These are phyloP conservation scores for Torrubiellomyces zombiae DNA, from an alignment of 2,329 filamentous ascomycete genomes.

Conservation along the genomic window DNA sequence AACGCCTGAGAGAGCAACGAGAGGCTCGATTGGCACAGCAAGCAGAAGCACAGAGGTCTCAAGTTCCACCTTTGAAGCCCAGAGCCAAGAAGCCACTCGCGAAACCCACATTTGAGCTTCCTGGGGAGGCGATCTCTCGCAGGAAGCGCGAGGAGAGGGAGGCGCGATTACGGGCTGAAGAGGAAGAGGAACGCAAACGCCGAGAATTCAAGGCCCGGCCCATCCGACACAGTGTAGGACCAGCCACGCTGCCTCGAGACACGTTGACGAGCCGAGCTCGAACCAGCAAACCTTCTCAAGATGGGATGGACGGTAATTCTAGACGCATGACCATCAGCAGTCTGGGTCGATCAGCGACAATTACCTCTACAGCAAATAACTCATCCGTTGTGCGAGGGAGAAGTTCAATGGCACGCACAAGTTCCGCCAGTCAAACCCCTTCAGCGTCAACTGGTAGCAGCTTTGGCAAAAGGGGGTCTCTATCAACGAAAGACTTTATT, in stretches of 20 bases:
- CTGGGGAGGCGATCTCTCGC: constrained; percentile 42
- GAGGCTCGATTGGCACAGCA: constrained; percentile 32
- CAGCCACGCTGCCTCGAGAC: constrained; percentile 31
- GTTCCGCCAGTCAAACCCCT: constrained; percentile 19
- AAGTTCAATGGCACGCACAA: constrained; percentile 8
- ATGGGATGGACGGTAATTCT: constrained; percentile 8
- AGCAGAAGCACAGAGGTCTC: constrained; percentile 16
- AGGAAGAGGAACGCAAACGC: constrained; percentile 41
- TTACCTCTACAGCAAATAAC: constrained; percentile 3
- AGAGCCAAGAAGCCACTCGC: constrained; percentile 36
- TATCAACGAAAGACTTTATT: constrained; percentile 33
- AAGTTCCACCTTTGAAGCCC: constrained; percentile 24
- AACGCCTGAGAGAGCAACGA: constrained; percentile 38
- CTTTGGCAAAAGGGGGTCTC: constrained; percentile 26
- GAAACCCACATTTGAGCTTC: constrained; percentile 42
- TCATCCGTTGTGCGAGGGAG: constrained; percentile 11
- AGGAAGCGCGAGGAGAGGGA: constrained; percentile 39
- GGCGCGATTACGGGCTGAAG: constrained; percentile 35
- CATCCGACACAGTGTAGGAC: constrained; percentile 25
- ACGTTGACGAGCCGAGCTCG: constrained; percentile 41
- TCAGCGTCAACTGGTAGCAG: constrained; percentile 29
- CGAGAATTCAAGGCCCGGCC: constrained; percentile 50
- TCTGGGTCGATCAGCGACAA: constrained; percentile 2
- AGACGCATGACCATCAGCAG: constrained; percentile 12
- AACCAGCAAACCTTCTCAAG: constrained; percentile 23